Evolutionary conservation across 1,284 basidiomycete genomes (phyloP).

Genomic region (Sanguinoderma infundibulare): DNA sequence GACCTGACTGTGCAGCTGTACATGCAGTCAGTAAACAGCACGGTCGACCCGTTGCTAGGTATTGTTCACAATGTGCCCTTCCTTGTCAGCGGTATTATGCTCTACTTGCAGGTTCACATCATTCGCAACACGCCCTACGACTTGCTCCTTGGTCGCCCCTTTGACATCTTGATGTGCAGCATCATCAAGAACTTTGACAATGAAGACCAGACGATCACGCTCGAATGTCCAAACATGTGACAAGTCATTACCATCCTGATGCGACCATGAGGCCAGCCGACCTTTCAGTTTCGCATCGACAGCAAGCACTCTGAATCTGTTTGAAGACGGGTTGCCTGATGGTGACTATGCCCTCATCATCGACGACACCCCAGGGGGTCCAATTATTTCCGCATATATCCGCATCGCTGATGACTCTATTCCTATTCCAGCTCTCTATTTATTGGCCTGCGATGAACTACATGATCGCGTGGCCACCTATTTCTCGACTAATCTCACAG

Average conservation of each 20-base stretch:
- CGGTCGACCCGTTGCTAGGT: conserved; percentile 27
- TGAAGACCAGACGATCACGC: conserved; percentile 23
- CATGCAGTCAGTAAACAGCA: conserved; percentile 32
- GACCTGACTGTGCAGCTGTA: conserved; percentile 19
- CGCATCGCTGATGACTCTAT: background rate
- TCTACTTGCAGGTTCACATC: conserved; percentile 29
- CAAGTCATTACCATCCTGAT: no score
- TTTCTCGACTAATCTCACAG: no score
- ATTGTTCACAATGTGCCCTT: conserved; percentile 25
- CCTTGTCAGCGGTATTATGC: conserved; percentile 4
- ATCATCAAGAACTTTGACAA: no score
- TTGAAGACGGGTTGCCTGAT: background rate
- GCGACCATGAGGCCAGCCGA: conserved; percentile 11
- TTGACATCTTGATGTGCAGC: conserved; percentile 32
- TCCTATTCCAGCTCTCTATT: background rate
- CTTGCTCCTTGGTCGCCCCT: conserved; percentile 38
- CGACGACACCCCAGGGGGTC: background rate
- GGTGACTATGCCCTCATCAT: background rate
- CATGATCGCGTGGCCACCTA: no score
- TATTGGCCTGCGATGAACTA: no score
- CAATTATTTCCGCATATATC: background rate
- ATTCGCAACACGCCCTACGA: conserved; percentile 35
- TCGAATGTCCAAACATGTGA: conserved; percentile 34
- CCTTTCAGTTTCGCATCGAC: conserved; percentile 27
- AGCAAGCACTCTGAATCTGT: background rate